Percentiles rank a stretch among this genome's conserved stretches.
Evolutionary conservation across 495 filamentous ascomycete genomes (phyloP).

Genomic region (Xeromyces bisporus): DNA sequence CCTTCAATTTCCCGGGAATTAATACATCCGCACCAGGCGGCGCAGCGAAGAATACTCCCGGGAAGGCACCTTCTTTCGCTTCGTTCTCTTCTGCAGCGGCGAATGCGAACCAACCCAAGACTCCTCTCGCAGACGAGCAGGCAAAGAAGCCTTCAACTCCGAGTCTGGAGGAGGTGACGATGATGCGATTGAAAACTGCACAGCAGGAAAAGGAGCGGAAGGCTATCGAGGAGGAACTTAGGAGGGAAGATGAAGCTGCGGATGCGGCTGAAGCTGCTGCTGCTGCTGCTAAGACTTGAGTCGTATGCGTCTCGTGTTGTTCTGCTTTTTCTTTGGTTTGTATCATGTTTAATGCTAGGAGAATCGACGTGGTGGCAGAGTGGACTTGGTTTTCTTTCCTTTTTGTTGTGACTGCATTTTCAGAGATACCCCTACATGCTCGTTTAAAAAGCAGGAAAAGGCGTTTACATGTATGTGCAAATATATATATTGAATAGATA

Average conservation of each 20-base stretch:
- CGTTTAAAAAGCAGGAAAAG: too few species aligned
- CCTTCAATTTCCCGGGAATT: conserved; percentile 23
- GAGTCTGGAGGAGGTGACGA: conserved; percentile 39
- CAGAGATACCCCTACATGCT: conserved; percentile 13
- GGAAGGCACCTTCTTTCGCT: conserved; percentile 32
- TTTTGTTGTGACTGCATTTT: not conserved
- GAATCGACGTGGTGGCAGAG: not conserved
- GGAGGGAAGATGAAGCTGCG: conserved; percentile 32
- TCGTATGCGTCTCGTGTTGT: not conserved
- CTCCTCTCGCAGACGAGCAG: conserved; percentile 15
- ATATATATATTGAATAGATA: too few species aligned
- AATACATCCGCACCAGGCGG: conserved; percentile 9
- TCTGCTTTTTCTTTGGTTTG: conserved; percentile 6
- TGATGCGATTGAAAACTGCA: conserved; percentile 45
- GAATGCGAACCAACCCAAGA: conserved; percentile 12
- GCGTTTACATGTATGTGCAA: too few species aligned
- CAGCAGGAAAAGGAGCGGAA: conserved; percentile 37
- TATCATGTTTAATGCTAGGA: not conserved
- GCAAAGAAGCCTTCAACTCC: conserved; percentile 20
- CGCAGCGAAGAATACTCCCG: conserved; percentile 12
- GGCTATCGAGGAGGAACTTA: conserved; percentile 37
- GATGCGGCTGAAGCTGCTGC: conserved; percentile 26
- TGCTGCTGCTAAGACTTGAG: conserved; percentile 1
- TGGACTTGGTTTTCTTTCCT: not conserved
- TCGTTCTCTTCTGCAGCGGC: conserved; percentile 28